A percentile compares a stretch with the other conserved stretches of the same genome.
Evolutionary conservation across 2,329 filamentous ascomycete species (phyloP).

Genomic region (Diaporthe ilicicola): DNA sequence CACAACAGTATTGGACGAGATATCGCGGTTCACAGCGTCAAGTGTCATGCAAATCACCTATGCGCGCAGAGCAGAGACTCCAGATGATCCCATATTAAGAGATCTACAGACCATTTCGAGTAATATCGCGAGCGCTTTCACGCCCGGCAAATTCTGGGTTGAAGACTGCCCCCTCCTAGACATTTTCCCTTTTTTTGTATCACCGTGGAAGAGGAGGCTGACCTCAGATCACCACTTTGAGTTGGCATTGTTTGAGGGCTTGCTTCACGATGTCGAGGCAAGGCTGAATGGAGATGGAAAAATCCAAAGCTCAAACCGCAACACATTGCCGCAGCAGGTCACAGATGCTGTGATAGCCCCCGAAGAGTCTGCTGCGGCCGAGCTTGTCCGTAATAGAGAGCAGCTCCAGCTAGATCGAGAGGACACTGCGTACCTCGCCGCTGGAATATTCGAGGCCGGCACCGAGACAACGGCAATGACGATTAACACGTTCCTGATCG

Average conservation of each 20-base stretch:
- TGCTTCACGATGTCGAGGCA: conserved; percentile 20
- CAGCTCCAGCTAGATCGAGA: conserved; percentile 5
- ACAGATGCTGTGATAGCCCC: background rate
- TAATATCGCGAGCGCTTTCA: conserved; percentile 30
- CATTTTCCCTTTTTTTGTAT: background rate
- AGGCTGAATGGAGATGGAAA: background rate
- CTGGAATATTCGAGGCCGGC: conserved; percentile 31
- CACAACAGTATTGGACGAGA: conserved; percentile 15
- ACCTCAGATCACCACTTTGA: conserved; percentile 26
- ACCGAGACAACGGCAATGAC: conserved; percentile 33
- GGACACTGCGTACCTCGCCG: conserved; percentile 27
- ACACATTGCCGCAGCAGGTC: too few relatives aligned
- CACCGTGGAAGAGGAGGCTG: conserved; percentile 29
- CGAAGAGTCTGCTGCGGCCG: conserved; percentile 25
- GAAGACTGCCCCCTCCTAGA: conserved; percentile 25
- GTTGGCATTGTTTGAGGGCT: conserved; percentile 1
- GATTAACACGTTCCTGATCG: conserved; percentile 29
- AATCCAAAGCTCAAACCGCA: background rate
- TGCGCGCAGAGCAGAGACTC: conserved; percentile 22
- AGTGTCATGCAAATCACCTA: conserved; percentile 32
- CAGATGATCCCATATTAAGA: conserved; percentile 12
- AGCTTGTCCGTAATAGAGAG: conserved; percentile 7
- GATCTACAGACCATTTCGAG: conserved; percentile 9
- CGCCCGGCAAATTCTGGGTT: conserved; percentile 27
- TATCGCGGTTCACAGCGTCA: conserved; percentile 32